A percentile compares a stretch with the other conserved stretches of the same genome.
Evolutionary conservation across 805 yeast genomes (phyloP).

Genomic region (Crinitomyces ghanaensis): DNA sequence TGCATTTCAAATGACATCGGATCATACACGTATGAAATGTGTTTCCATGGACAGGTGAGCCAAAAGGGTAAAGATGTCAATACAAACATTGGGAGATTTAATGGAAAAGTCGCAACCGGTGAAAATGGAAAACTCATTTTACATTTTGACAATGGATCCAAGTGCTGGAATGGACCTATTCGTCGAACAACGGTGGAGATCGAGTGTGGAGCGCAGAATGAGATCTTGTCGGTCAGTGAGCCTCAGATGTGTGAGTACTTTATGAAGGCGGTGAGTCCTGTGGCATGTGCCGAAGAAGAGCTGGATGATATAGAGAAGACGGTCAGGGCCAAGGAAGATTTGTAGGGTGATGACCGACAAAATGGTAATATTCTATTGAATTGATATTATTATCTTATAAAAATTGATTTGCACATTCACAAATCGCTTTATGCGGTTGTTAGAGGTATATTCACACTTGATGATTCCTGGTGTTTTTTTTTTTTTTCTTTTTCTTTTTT

Average conservation of each 20-base stretch:
- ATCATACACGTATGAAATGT: constrained; percentile 58
- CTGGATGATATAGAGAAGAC: too few species aligned
- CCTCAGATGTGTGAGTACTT: constrained; percentile 80
- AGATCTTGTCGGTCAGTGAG: constrained; percentile 61
- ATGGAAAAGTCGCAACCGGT: constrained; percentile 2
- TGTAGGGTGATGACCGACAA: too few species aligned
- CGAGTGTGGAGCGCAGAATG: constrained; percentile 51
- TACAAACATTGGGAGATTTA: constrained; percentile 40
- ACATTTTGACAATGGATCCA: constrained; percentile 50
- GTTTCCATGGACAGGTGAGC: constrained; percentile 42
- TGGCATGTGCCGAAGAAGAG: too few species aligned
- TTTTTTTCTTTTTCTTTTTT: too few species aligned
- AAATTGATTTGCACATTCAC: too few species aligned
- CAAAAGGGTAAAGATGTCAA: constrained; percentile 43
- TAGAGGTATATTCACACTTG: too few species aligned
- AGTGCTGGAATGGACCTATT: constrained; percentile 91
- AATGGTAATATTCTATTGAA: too few species aligned
- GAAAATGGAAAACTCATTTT: constrained; percentile 22
- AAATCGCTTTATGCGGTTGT: too few species aligned
- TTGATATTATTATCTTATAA: too few species aligned
- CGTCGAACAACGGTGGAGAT: constrained; percentile 58
- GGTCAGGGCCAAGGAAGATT: too few species aligned
- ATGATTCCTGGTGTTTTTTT: too few species aligned
- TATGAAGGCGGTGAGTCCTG: constrained; percentile 30
- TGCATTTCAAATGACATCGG: constrained; percentile 45